Percentiles rank a stretch among this genome's conserved stretches.
Evolutionary conservation across 2,329 filamentous ascomycete species (phyloP).

Genomic region (Ophiocordyceps camponoti-saundersi): DNA sequence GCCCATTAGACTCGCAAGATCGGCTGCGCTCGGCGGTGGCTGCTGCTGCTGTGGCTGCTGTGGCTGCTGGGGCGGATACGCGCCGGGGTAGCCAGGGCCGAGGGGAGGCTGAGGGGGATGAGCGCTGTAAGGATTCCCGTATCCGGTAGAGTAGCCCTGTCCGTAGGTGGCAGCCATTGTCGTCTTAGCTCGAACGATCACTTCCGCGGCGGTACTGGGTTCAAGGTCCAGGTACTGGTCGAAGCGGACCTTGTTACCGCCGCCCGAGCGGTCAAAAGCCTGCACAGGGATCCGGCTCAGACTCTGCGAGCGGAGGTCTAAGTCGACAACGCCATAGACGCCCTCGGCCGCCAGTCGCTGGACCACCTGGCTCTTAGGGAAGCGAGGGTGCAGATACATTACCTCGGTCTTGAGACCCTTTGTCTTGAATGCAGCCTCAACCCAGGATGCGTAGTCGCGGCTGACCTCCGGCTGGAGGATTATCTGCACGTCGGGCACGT

Average conservation of each 20-base stretch:
- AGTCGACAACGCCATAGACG: slow-evolving; percentile 66
- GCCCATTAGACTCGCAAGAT: slow-evolving; percentile 47
- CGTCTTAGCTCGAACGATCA: slow-evolving; percentile 56
- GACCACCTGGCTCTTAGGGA: slow-evolving; percentile 64
- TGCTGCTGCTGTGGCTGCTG: slow-evolving; percentile 11
- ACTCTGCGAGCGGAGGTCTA: slow-evolving; percentile 52
- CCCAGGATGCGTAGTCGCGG: slow-evolving; percentile 66
- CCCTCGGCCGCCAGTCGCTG: slow-evolving; percentile 77
- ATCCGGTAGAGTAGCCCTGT: slow-evolving; percentile 12
- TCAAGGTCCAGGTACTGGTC: slow-evolving; percentile 79
- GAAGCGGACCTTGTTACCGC: slow-evolving; percentile 61
- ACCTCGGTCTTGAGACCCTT: slow-evolving; percentile 61
- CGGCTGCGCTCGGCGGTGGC: slow-evolving; percentile 19
- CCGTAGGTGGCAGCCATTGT: slow-evolving; percentile 13
- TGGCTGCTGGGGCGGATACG: slow-evolving; percentile 15
- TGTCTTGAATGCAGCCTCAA: slow-evolving; percentile 58
- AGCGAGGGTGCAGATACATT: slow-evolving; percentile 60
- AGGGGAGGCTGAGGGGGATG: slow-evolving; percentile 9
- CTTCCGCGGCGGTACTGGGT: slow-evolving; percentile 59
- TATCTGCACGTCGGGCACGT: slow-evolving; percentile 82
- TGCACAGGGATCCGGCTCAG: slow-evolving; percentile 63
- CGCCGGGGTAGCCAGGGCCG: slow-evolving; percentile 8
- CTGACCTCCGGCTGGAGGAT: slow-evolving; percentile 65
- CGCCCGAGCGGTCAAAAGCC: slow-evolving; percentile 66
- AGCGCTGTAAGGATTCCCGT: slow-evolving; percentile 15